Base-by-base conservation (phyloP, 495 filamentous ascomycete genomes). In the Podospora pseudopauciseta region DNA sequence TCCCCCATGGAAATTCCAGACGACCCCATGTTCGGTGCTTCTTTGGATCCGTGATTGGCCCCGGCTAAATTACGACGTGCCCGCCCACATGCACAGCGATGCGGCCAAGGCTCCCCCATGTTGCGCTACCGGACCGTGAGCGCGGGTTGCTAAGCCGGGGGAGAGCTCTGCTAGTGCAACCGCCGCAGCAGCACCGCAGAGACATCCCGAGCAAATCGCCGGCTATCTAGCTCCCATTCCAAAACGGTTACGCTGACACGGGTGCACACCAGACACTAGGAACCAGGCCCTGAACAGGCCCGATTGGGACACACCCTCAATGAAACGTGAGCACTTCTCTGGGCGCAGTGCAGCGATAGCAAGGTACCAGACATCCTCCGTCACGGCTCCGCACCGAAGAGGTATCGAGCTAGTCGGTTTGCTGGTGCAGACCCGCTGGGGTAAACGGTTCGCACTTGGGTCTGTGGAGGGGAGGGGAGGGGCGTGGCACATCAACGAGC, bases 11-110 rank as follows among this genome's bases (percentile, higher is more conserved):
- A 49, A 49, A 49, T 49, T 49, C 28, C 20, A 61, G 20, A 26
- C 28, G 19, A 70, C 70, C 69, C 66, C 67, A 63, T 70, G 57
- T 60, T 76, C 73, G 75, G 75, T 72, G 72, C 39, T 78, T 76
- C 61, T 58, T 76, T 68, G 18, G 39, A 53, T 59, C 13, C 9
- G 61, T 72, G 1, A 79, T 79, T 79, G 77, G 77, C 71, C 60
- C 32, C 77, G 77, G 77, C 76, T 79, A 79, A 79, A 79, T 79
- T 78, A 60, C 74, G 73, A 78, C 61, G 64, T 68, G 65, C 74
- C 63, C 65, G n/a, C 64, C 13, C 30, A 57, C 65, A 67, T 68
- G 73, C 74, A 67, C 56, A 28, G 32, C 57, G 9, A 66, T 70
- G 67, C 67, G 62, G 70, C 68, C 73, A 67, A 68, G 69, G 69